A percentile compares a stretch with the other conserved stretches of the same genome.
These are phyloP conservation scores for Talaromyces sp. DNA, from an alignment of 2,329 filamentous ascomycete species.

Conservation along the genomic window DNA sequence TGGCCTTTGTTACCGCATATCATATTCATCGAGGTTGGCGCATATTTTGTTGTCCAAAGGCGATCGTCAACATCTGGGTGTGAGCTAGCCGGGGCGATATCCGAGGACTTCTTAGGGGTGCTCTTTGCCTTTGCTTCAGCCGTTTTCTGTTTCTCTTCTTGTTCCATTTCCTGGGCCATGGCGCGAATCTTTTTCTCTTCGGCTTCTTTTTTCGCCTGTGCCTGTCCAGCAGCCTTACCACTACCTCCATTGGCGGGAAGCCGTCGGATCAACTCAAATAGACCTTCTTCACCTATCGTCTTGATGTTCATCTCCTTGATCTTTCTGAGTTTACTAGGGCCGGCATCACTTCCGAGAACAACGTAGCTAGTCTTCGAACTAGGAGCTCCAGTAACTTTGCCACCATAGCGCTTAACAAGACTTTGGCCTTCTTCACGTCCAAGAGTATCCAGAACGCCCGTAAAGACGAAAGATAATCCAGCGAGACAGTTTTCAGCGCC, in stretches of 20 bases:
- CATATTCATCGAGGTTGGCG: conserved; percentile 74
- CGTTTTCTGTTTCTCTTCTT: conserved; percentile 59
- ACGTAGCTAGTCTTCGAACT: conserved; percentile 94
- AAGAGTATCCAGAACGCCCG: conserved; percentile 74
- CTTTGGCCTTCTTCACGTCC: conserved; percentile 78
- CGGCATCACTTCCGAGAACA: conserved; percentile 83
- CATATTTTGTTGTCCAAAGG: conserved; percentile 93
- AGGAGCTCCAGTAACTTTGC: conserved; percentile 78
- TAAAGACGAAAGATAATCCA: conserved; percentile 91
- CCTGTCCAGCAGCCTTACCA: conserved; percentile 80
- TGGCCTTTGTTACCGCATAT: conserved; percentile 92
- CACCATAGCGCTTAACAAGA: conserved; percentile 88
- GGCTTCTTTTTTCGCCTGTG: conserved; percentile 74
- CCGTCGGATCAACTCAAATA: conserved; percentile 76
- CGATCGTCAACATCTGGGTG: conserved; percentile 52
- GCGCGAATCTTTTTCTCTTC: conserved; percentile 78
- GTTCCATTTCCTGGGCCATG: conserved; percentile 79
- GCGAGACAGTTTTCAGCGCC: conserved; percentile 85
- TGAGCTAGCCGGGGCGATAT: conserved; percentile 27
- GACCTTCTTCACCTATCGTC: conserved; percentile 87
- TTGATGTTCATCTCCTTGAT: conserved; percentile 76
- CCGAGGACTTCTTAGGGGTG: conserved; percentile 43
- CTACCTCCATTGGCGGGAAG: conserved; percentile 83
- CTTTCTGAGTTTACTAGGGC: conserved; percentile 85
- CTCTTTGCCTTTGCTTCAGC: conserved; percentile 46